Evolutionary conservation across 2,329 filamentous ascomycete genomes (phyloP).

Genomic region (Trichoderma harzianum): DNA sequence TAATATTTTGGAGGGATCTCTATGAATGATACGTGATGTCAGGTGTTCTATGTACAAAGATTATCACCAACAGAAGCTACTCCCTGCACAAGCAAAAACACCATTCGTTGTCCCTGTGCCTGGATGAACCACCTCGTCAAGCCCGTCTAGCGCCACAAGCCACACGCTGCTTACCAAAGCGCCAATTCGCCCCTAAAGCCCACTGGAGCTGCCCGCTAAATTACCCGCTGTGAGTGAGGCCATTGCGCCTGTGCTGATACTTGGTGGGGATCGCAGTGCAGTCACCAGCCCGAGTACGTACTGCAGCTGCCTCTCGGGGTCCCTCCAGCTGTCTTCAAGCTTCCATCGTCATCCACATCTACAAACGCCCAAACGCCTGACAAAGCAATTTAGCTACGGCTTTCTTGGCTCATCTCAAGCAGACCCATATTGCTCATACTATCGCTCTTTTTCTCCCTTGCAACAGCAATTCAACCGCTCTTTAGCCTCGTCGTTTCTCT

Average conservation of each 20-base stretch:
- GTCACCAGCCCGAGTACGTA: slow-evolving; percentile 16
- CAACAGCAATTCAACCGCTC: background rate
- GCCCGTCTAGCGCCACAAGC: background rate
- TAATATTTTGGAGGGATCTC: background rate
- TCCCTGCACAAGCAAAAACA: background rate
- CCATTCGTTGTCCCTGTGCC: background rate
- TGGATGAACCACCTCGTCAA: background rate
- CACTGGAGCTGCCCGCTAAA: slow-evolving; percentile 8
- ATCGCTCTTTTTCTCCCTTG: slow-evolving; percentile 11
- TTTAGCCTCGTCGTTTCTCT: background rate
- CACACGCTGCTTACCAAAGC: background rate
- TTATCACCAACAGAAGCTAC: background rate
- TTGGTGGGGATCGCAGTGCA: background rate
- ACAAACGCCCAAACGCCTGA: slow-evolving; percentile 4
- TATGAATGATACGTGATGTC: background rate
- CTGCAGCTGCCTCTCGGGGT: slow-evolving; percentile 1
- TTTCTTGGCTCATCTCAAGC: background rate
- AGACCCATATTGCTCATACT: background rate
- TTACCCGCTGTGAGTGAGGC: background rate
- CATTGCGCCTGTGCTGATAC: background rate
- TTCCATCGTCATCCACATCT: slow-evolving; percentile 30
- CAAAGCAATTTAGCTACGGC: slow-evolving; percentile 4
- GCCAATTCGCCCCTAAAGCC: background rate
- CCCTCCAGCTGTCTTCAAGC: slow-evolving; percentile 24
- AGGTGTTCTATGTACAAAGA: background rate